phyloP scores from a whole-genome alignment of 2,329 filamentous ascomycete genomes.

The Colletotrichum shisoi region DNA sequence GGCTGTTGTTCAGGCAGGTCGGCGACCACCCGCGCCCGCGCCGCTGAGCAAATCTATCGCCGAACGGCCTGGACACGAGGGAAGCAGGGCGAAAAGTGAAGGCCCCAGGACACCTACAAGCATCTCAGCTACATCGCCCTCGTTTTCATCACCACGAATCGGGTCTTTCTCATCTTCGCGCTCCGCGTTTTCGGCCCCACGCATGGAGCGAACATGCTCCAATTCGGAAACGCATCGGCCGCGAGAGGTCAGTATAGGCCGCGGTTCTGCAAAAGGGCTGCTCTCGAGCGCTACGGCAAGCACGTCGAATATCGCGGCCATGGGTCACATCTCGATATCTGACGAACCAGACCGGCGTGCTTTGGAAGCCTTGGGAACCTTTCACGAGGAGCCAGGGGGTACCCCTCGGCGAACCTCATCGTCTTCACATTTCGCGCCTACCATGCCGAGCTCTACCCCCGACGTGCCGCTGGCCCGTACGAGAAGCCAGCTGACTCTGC shows the following conservation, averaged over 20 bases:
- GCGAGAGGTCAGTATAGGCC: conserved; percentile 43
- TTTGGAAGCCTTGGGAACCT: conserved; percentile 43
- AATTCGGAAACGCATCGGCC: conserved; percentile 33
- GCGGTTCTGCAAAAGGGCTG: conserved; percentile 44
- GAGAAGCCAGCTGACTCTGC: conserved; percentile 67
- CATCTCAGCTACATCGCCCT: conserved; percentile 19
- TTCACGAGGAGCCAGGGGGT: conserved; percentile 11
- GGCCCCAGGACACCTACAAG: conserved; percentile 28
- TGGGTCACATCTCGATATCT: conserved; percentile 35
- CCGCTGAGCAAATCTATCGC: conserved; percentile 25
- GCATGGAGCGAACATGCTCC: conserved; percentile 32
- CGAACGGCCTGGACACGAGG: conserved; percentile 19
- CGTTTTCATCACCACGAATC: conserved; percentile 25
- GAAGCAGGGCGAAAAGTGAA: conserved; percentile 3
- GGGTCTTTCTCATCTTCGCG: conserved; percentile 35
- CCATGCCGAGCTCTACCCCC: conserved; percentile 56
- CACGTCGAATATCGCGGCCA: conserved; percentile 36
- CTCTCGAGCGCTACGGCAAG: conserved; percentile 42
- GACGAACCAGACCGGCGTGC: conserved; percentile 30
- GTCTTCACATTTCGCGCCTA: conserved; percentile 57
- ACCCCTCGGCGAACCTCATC: conserved; percentile 40
- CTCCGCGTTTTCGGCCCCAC: conserved; percentile 29
- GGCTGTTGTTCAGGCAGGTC: conserved; percentile 20
- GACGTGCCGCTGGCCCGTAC: conserved; percentile 62
- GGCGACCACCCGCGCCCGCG: conserved; percentile 20